Evolutionary conservation across 2,329 filamentous ascomycete species (phyloP).

Genomic region (Beauveria caledonica): DNA sequence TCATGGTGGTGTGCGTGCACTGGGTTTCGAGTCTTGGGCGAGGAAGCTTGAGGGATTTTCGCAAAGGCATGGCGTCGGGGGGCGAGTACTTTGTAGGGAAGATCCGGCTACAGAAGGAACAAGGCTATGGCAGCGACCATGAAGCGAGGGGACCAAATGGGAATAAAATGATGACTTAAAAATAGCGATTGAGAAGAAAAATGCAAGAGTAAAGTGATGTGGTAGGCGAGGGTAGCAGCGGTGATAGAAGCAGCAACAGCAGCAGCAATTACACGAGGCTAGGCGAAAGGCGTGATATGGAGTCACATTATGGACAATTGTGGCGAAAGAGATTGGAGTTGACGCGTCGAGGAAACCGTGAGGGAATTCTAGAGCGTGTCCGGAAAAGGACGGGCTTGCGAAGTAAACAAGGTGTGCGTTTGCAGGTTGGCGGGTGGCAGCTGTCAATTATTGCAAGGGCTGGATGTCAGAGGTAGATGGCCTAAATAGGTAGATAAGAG

Average conservation of each 20-base stretch:
- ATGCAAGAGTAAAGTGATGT: constrained; percentile 9
- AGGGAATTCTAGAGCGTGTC: neutral
- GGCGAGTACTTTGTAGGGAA: neutral
- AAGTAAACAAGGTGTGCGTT: constrained; percentile 2
- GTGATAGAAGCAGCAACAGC: neutral
- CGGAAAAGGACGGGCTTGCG: neutral
- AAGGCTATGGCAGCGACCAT: neutral
- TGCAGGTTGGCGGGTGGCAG: constrained; percentile 4
- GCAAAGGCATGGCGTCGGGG: neutral
- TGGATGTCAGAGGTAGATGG: neutral
- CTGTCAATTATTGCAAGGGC: neutral
- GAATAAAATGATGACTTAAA: neutral
- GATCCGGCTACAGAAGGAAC: neutral
- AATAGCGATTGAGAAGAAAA: neutral
- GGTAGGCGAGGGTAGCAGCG: neutral
- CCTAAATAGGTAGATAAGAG: neutral
- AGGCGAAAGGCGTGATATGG: neutral
- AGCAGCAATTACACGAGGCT: neutral
- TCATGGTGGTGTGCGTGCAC: constrained; percentile 64
- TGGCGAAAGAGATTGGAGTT: neutral
- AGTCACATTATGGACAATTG: neutral
- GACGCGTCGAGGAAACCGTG: neutral
- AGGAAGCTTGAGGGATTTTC: constrained; percentile 1
- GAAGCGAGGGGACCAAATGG: neutral
- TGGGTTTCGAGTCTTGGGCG: constrained; percentile 19